Conservation (phyloP, 306 rosid genomes). For the Prunus fruticosa region DNA sequence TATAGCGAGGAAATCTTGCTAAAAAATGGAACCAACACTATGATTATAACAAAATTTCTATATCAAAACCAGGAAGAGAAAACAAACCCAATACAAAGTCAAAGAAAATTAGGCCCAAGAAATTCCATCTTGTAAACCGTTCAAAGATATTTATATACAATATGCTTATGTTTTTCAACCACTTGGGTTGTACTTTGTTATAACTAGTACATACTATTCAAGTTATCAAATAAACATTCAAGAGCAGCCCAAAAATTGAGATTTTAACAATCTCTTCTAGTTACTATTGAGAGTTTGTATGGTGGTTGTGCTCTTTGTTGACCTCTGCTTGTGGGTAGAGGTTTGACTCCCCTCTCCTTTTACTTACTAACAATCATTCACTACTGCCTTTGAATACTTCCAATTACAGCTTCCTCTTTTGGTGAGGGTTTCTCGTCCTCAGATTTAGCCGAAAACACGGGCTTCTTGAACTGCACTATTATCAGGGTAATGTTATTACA, state of each 20-base stretch:
- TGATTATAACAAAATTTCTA: not conserved
- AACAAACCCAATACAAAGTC: not conserved
- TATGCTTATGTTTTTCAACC: not conserved
- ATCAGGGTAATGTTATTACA: conserved; percentile 99
- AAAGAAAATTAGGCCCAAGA: not conserved
- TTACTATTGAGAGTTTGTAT: too few relatives aligned
- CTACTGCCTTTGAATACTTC: conserved; percentile 18
- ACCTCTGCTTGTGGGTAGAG: too few relatives aligned
- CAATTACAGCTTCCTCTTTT: conserved; percentile 23
- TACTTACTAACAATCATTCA: not conserved
- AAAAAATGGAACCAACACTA: too few relatives aligned
- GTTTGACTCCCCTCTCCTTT: too few relatives aligned
- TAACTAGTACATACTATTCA: conserved; percentile 24
- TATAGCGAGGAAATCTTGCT: too few relatives aligned
- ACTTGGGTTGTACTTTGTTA: not conserved
- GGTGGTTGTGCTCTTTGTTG: too few relatives aligned
- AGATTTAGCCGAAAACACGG: conserved; percentile 31
- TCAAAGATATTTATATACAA: not conserved
- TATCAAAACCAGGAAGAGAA: not conserved
- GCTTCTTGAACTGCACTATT: conserved; percentile 82
- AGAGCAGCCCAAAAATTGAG: conserved; percentile 1
- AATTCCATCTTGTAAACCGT: too few relatives aligned
- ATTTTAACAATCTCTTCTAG: not conserved
- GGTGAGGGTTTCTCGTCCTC: conserved; percentile 45
- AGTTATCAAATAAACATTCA: conserved; percentile 18